phyloP scores from a whole-genome alignment of 1,284 basidiomycete species.

The Tylopilus sp. region DNA sequence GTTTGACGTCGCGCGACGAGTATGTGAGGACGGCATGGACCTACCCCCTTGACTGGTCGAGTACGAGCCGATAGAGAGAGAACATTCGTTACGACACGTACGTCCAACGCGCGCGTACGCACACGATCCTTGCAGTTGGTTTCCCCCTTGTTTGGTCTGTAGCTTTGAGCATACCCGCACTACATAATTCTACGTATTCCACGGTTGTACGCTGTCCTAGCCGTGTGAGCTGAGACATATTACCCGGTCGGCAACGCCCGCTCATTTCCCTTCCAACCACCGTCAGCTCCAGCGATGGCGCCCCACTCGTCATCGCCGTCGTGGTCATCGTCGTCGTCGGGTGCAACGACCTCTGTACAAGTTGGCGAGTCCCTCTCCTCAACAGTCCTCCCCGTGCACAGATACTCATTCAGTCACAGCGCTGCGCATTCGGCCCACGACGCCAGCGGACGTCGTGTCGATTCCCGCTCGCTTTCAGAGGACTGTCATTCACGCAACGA shows the following conservation, averaged over 20 bases:
- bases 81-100: slow-evolving; percentile 29
- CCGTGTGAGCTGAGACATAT: slow-evolving; percentile 29
- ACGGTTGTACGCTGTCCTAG: not conserved
- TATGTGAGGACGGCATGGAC: slow-evolving; percentile 8
- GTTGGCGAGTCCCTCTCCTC: slow-evolving; percentile 58
- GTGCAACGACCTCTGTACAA: slow-evolving; percentile 78
- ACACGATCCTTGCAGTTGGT: slow-evolving; percentile 31
- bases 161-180: slow-evolving; percentile 34
- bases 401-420: slow-evolving; percentile 46
- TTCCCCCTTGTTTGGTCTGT: slow-evolving; percentile 15
- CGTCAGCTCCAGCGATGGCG: slow-evolving; percentile 50
- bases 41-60: slow-evolving; percentile 4
- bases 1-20: slow-evolving; percentile 10
- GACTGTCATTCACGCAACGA: slow-evolving; percentile 76
- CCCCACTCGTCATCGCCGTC: slow-evolving; percentile 59
- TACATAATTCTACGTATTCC: slow-evolving; percentile 25
- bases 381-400: not conserved
- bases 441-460: slow-evolving; percentile 73
- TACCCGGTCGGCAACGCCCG: slow-evolving; percentile 30
- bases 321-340: slow-evolving; percentile 58
- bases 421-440: slow-evolving; percentile 88
- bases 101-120: slow-evolving; percentile 18
- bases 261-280: slow-evolving; percentile 26
- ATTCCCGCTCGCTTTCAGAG: slow-evolving; percentile 94
- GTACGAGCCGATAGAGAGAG: slow-evolving; percentile 5